A percentile compares a stretch with the other conserved stretches of the same genome.
These are phyloP conservation scores for Aspergillus luchuensis DNA, from an alignment of 2,329 filamentous ascomycete genomes.

Conservation along the genomic window DNA sequence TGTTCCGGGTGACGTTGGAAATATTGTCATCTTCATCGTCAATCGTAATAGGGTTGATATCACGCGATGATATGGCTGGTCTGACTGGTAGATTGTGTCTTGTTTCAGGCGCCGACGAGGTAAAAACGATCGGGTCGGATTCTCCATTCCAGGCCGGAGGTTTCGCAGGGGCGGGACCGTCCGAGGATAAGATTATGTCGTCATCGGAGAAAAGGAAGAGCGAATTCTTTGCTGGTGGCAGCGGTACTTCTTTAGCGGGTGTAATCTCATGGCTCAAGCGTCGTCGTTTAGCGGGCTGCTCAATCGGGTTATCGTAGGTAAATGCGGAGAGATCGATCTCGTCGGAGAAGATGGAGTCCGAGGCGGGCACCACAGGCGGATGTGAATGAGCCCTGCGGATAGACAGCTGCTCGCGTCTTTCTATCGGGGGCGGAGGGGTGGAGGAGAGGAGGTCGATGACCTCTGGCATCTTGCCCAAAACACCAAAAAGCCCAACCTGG, in stretches of 20 bases:
- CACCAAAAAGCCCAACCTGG: neutral
- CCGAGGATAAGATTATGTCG: slow-evolving; percentile 24
- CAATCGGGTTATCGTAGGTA: slow-evolving; percentile 27
- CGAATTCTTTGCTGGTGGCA: slow-evolving; percentile 10
- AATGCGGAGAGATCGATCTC: slow-evolving; percentile 32
- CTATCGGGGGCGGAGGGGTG: slow-evolving; percentile 29
- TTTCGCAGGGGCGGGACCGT: slow-evolving; percentile 14
- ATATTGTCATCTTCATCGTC: slow-evolving; percentile 19
- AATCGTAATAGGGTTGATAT: slow-evolving; percentile 36
- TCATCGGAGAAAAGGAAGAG: slow-evolving; percentile 35
- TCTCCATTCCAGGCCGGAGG: slow-evolving; percentile 24
- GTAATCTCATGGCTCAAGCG: slow-evolving; percentile 30
- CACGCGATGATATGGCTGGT: neutral
- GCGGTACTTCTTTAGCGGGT: neutral
- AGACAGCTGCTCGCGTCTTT: slow-evolving; percentile 19
- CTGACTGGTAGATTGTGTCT: slow-evolving; percentile 1
- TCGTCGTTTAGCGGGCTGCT: slow-evolving; percentile 36
- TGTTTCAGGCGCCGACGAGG: slow-evolving; percentile 42
- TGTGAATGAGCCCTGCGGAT: slow-evolving; percentile 16
- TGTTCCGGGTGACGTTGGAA: neutral
- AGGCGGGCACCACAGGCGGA: slow-evolving; percentile 10
- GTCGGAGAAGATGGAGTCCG: slow-evolving; percentile 28
- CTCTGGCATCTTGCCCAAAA: slow-evolving; percentile 36
- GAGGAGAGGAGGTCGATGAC: slow-evolving; percentile 44
- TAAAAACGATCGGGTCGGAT: slow-evolving; percentile 47